Evolutionary conservation across 2,329 filamentous ascomycete genomes (phyloP).

Genomic region (Acrodontium crateriforme): DNA sequence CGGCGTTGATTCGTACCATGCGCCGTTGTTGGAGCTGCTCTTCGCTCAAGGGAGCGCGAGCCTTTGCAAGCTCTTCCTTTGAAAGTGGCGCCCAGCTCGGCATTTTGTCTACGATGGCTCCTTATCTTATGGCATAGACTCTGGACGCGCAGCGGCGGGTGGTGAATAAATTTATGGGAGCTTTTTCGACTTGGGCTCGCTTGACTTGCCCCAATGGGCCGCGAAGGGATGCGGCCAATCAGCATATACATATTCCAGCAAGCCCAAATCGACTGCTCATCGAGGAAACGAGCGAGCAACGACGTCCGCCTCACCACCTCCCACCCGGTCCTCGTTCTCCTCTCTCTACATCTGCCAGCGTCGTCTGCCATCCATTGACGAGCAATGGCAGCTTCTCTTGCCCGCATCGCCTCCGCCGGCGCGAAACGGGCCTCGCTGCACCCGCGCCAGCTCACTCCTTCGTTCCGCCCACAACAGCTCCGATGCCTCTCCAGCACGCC

Average conservation of each 20-base stretch:
- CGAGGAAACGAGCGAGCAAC: constrained; percentile 4
- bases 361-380: constrained; percentile 7
- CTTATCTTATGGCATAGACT: background rate
- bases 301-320: constrained; percentile 6
- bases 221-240: no score
- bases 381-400: constrained; percentile 57
- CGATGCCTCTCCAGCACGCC: constrained; percentile 54
- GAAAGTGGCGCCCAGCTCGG: constrained; percentile 24
- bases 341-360: constrained; percentile 4
- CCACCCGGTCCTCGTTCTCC: constrained; percentile 6
- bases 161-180: background rate
- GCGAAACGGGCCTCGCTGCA: constrained; percentile 53
- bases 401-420: constrained; percentile 54
- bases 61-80: constrained; percentile 2
- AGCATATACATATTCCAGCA: no score
- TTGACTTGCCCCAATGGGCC: no score
- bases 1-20: constrained; percentile 75
- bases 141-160: background rate
- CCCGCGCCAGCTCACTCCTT: constrained; percentile 31
- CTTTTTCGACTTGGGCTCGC: constrained; percentile 35
- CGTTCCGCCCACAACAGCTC: constrained; percentile 23
- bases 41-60: constrained; percentile 12
- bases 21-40: constrained; percentile 53
- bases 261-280: no score
- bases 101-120: constrained; percentile 8